Evolutionary conservation across 148 eudicot genomes (phyloP).

Genomic region (Camellia granthamiana): DNA sequence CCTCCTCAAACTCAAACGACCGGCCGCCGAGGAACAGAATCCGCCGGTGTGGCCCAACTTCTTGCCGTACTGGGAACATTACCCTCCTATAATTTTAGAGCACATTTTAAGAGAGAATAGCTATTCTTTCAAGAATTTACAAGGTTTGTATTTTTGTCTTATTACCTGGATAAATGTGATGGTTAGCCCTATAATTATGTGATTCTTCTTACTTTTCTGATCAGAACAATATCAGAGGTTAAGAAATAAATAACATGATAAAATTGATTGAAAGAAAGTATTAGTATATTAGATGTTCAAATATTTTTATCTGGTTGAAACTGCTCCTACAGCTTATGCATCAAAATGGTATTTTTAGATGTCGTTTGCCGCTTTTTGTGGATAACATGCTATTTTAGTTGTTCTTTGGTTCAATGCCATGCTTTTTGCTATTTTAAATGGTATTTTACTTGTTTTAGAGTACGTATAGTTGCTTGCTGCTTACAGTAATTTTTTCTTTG

Average conservation of each 20-base stretch:
- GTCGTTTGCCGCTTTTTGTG: neutral
- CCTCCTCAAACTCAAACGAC: too few species aligned
- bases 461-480: conserved; percentile 10
- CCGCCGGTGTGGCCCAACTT: too few species aligned
- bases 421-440: too few species aligned
- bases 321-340: neutral
- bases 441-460: neutral
- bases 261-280: neutral
- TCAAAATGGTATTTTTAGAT: neutral
- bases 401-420: conserved; percentile 1
- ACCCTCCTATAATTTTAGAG: too few species aligned
- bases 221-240: neutral
- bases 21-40: too few species aligned
- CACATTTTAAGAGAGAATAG: too few species aligned
- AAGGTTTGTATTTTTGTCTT: neutral
- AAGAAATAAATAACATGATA: neutral
- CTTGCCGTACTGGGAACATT: too few species aligned
- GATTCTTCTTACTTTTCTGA: neutral
- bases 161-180: neutral
- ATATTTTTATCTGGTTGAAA: neutral
- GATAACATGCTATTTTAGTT: conserved; percentile 4
- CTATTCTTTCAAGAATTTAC: too few species aligned
- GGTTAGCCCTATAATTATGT: neutral
- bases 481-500: conserved; percentile 10
- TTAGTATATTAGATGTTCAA: conserved; percentile 4